Evolutionary conservation across 169 alveolate species (phyloP).

Genomic region (Condylostoma magnum): DNA sequence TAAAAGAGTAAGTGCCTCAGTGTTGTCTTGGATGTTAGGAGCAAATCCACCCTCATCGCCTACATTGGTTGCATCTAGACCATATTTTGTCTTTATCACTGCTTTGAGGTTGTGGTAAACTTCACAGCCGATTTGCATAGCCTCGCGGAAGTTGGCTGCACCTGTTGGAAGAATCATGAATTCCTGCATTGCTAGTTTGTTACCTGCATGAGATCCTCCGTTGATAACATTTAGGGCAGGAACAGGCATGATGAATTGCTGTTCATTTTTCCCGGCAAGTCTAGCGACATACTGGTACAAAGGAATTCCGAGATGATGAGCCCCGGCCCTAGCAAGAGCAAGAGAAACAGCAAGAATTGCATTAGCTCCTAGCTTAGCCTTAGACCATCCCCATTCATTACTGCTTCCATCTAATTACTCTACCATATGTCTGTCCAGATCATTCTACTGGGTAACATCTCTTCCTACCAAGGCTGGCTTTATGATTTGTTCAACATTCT

Average conservation of each 20-base stretch:
- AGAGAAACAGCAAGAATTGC: slow-evolving; percentile 98
- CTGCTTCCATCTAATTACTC: slow-evolving; percentile 96
- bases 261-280: slow-evolving; percentile 92
- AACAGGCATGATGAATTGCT: slow-evolving; percentile 93
- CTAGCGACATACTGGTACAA: slow-evolving; percentile 95
- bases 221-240: slow-evolving; percentile 98
- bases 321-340: slow-evolving; percentile 99
- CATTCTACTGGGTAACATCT: slow-evolving; percentile 84
- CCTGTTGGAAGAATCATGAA: slow-evolving; percentile 99
- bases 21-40: slow-evolving; percentile 92
- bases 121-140: slow-evolving; percentile 96
- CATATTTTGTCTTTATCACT: slow-evolving; percentile 95
- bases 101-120: slow-evolving; percentile 94
- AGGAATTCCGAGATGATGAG: slow-evolving; percentile 94
- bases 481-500: slow-evolving; percentile 92
- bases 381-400: slow-evolving; percentile 98
- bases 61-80: slow-evolving; percentile 97
- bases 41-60: slow-evolving; percentile 99
- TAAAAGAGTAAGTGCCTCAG: slow-evolving; percentile 95
- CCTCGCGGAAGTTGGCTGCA: slow-evolving; percentile 92
- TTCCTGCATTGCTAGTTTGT: slow-evolving; percentile 97
- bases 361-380: slow-evolving; percentile 98
- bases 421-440: slow-evolving; percentile 94
- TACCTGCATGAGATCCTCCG: slow-evolving; percentile 99
- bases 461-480: slow-evolving; percentile 92